Conservation (phyloP, 2,329 filamentous ascomycete species). For the Penicillium psychrosexuale region DNA sequence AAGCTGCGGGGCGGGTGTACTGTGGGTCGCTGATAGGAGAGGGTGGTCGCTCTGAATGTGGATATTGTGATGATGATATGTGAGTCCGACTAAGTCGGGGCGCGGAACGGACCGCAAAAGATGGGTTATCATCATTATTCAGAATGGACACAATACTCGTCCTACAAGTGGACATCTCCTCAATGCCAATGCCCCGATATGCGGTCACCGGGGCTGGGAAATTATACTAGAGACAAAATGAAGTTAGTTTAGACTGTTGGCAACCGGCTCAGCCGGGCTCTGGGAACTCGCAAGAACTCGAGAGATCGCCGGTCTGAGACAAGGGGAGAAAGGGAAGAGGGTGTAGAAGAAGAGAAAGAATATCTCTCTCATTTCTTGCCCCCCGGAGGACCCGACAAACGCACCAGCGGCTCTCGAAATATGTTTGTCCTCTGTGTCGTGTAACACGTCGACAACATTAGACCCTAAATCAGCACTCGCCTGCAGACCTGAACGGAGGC, state of each 20-base stretch:
- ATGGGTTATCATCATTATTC: conserved; percentile 49
- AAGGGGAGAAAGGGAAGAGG: conserved; percentile 1
- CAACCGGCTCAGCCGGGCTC: conserved; percentile 5
- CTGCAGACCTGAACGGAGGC: conserved; percentile 21
- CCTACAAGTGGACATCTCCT: conserved; percentile 34
- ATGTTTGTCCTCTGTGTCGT: conserved; percentile 35
- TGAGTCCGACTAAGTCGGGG: conserved; percentile 22
- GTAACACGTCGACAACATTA: conserved; percentile 34
- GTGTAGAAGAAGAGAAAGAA: conserved; percentile 8
- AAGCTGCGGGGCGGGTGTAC: conserved; percentile 17
- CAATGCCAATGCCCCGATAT: conserved; percentile 11
- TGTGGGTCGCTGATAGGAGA: conserved; percentile 18
- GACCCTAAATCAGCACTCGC: conserved; percentile 26
- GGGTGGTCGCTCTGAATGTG: conserved; percentile 21
- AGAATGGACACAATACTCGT: conserved; percentile 44
- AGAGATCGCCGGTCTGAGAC: conserved; percentile 1
- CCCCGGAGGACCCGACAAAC: conserved; percentile 19
- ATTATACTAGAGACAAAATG: conserved; percentile 15
- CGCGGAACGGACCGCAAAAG: conserved; percentile 43
- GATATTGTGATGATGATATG: conserved; percentile 21
- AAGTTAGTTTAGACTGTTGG: conserved; percentile 13
- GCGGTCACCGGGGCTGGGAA: conserved; percentile 18
- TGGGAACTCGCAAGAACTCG: conserved; percentile 6
- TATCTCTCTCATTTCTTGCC: conserved; percentile 7
- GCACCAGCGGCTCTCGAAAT: conserved; percentile 30